Conservation (phyloP, 2,329 filamentous ascomycete species). For the Stachybotrys chlorohalonatus region DNA sequence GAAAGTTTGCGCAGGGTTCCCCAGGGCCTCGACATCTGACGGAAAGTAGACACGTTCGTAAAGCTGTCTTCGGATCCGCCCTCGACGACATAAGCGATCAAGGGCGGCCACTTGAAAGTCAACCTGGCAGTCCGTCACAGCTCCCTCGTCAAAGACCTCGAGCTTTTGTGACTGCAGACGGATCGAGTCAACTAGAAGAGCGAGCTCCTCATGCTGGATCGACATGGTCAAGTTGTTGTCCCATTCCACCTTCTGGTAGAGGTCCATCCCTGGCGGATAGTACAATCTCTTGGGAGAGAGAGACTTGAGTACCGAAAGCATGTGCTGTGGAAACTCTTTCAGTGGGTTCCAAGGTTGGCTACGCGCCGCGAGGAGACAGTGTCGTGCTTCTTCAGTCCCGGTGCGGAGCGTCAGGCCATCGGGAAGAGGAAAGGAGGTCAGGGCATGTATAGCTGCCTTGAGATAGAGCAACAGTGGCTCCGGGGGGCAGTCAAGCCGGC, state of each 20-base stretch:
- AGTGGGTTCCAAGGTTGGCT: constrained; percentile 40
- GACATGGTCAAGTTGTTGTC: constrained; percentile 15
- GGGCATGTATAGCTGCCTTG: constrained; percentile 51
- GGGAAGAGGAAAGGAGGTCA: constrained; percentile 47
- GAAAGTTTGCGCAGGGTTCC: background rate
- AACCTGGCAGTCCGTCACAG: background rate
- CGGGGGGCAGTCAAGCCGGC: constrained; percentile 45
- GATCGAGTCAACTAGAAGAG: constrained; percentile 17
- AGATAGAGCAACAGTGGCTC: constrained; percentile 45
- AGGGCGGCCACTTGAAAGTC: background rate
- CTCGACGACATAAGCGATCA: background rate
- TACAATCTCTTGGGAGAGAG: constrained; percentile 22
- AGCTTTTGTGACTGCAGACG: constrained; percentile 19
- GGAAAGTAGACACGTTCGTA: background rate
- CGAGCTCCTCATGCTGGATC: constrained; percentile 28
- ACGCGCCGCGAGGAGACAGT: constrained; percentile 36
- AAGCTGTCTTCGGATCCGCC: background rate
- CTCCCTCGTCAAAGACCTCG: constrained; percentile 6
- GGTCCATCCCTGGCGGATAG: constrained; percentile 23
- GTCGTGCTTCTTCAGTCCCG: constrained; percentile 50
- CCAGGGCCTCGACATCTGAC: background rate
- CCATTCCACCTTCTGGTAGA: constrained; percentile 27
- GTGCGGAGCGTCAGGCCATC: constrained; percentile 50
- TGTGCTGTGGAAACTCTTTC: background rate
- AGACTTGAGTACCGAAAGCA: constrained; percentile 3